phyloP scores from a whole-genome alignment of 2,329 filamentous ascomycete species.

The Trichoderma citrinoviride region DNA sequence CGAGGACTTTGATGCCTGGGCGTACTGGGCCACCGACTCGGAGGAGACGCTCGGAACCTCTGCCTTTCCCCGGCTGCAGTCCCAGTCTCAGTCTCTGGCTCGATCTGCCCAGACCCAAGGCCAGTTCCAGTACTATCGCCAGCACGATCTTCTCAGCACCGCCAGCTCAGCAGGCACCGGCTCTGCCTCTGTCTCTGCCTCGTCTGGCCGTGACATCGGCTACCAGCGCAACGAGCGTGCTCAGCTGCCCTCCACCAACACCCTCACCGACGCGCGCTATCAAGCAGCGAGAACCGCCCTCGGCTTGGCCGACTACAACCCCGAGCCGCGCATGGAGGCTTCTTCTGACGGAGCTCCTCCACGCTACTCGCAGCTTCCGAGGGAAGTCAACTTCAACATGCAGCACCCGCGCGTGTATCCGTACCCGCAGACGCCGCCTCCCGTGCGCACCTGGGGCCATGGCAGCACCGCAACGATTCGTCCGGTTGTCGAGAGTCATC shows the following conservation, averaged over 20 bases:
- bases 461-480: constrained; percentile 4
- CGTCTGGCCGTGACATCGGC: neutral
- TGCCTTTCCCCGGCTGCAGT: neutral
- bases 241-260: neutral
- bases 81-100: neutral
- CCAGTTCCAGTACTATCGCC: neutral
- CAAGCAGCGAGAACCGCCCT: neutral
- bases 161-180: neutral
- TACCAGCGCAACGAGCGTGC: neutral
- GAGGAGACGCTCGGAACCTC: constrained; percentile 3
- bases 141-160: neutral
- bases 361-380: neutral
- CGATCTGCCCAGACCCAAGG: neutral
- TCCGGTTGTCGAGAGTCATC: neutral
- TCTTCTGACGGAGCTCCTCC: neutral
- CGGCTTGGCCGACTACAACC: neutral
- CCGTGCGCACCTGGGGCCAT: constrained; percentile 5
- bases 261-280: neutral
- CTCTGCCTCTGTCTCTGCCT: neutral
- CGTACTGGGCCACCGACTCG: constrained; percentile 19
- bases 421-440: neutral
- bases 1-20: constrained; percentile 17
- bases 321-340: neutral
- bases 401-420: neutral
- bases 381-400: neutral